Base-by-base conservation (phyloP, 2,329 filamentous ascomycete species). In the Sclerotinia subarctica region DNA sequence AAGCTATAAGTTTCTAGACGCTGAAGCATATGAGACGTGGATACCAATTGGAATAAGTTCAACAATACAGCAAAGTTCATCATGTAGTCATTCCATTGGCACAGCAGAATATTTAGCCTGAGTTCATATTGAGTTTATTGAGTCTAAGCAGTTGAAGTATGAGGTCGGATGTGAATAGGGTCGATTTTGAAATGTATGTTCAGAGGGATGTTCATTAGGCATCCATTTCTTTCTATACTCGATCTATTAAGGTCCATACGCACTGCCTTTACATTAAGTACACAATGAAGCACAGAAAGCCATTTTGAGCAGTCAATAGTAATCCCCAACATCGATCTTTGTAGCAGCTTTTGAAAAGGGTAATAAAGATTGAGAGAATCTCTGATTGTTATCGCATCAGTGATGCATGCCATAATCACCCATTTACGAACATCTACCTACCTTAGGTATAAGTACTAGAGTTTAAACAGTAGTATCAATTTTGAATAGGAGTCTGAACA, bases 1-100 rank as follows among this genome's bases (percentile, higher is more conserved):
- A 76, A 74, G 69, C 54, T 76, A 46, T 76, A 73, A 19, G 11
- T 49, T 2, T 21, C 13, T 32, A 35, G 4, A n/a, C 17, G 5
- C 17, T 24, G 44, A 47, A 21, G 19, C 2, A 4, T 24, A n/a
- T 7, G 13, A 35, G 3, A 35, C n/a, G 19, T 35, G 29, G 29
- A 54, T 35, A 21, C 0, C 2, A 3, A 35, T 35, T n/a, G 26
- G 4, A 49, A 10, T 26, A 47, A 35, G 11, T 17, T 60, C 11
- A 5, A 24, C 49, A 8, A 24, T 35, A 54, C 26, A 32, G 6
- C 11, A n/a, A 11, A 35, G 32, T 10, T 35, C 15, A 54, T 54
- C 29, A 17, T 3, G 4, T 32, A 35, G 29, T 29, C 19, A 10
- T 54, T 8, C 19, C 29, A 2, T 35, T 4, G 32, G 52, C 29